Evolutionary conservation across 2,329 filamentous ascomycete genomes (phyloP).

Genomic region (Daldinia sp.): DNA sequence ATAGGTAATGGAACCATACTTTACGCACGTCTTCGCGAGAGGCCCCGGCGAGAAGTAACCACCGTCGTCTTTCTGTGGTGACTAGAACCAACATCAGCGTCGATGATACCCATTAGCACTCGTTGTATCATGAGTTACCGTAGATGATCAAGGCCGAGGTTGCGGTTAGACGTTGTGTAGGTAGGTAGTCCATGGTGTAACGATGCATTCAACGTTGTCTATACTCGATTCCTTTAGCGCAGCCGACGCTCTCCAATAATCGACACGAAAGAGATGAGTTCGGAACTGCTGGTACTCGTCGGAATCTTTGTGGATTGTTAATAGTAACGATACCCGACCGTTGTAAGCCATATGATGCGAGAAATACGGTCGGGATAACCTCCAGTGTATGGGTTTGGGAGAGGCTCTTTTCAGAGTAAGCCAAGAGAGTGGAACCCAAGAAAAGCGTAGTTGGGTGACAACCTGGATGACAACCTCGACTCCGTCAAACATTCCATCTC

Average conservation of each 20-base stretch:
- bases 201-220: constrained; percentile 24
- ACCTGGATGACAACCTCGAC: background rate
- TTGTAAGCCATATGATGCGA: background rate
- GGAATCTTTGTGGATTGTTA: background rate
- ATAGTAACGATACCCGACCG: background rate
- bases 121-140: background rate
- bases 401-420: background rate
- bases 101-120: background rate
- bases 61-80: background rate
- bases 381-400: background rate
- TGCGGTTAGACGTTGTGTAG: constrained; percentile 4
- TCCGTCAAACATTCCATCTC: background rate
- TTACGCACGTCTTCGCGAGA: background rate
- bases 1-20: background rate
- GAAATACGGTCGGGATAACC: background rate
- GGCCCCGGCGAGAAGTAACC: background rate
- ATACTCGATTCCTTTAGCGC: background rate
- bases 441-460: no score
- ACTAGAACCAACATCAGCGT: background rate
- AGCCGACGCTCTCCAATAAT: background rate
- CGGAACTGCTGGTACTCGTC: background rate
- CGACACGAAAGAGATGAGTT: background rate
- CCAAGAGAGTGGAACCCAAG: no score
- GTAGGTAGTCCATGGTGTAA: constrained; percentile 20
- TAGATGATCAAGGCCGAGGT: background rate